These are phyloP conservation scores for Brassica nigra DNA, from an alignment of 345 rosid genomes.

Conservation along the genomic window DNA sequence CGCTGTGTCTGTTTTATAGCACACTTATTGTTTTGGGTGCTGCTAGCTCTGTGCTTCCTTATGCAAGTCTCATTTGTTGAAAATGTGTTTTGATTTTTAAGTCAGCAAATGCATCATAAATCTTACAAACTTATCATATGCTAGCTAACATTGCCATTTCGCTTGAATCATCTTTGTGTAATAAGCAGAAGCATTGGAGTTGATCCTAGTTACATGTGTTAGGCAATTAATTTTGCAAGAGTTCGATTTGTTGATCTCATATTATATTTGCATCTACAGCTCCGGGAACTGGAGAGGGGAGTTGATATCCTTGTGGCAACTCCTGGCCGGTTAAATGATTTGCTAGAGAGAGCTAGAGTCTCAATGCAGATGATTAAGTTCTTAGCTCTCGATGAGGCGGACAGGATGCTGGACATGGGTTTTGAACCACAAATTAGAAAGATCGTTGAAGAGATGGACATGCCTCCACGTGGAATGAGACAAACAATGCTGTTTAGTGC, in stretches of 20 bases:
- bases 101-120: neutral
- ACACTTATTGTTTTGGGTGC: conserved; percentile 13
- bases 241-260: neutral
- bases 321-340: conserved; percentile 95
- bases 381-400: conserved; percentile 97
- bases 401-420: conserved; percentile 99
- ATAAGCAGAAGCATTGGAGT: conserved; percentile 3
- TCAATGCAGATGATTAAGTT: conserved; percentile 86
- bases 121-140: neutral
- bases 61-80: conserved; percentile 4
- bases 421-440: conserved; percentile 99
- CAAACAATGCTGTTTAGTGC: conserved; percentile 99
- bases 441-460: conserved; percentile 95
- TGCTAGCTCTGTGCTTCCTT: conserved; percentile 11
- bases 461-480: conserved; percentile 85
- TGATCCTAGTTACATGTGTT: conserved; percentile 6
- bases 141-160: neutral
- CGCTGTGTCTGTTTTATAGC: conserved; percentile 13
- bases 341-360: conserved; percentile 96
- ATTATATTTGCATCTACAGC: too few relatives aligned
- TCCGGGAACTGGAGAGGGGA: conserved; percentile 94
- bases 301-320: conserved; percentile 99
- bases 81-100: neutral
- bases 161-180: conserved; percentile 12
- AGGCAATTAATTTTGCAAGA: neutral